phyloP scores from a whole-genome alignment of 2,329 filamentous ascomycete genomes.

The Thelonectria rubi region DNA sequence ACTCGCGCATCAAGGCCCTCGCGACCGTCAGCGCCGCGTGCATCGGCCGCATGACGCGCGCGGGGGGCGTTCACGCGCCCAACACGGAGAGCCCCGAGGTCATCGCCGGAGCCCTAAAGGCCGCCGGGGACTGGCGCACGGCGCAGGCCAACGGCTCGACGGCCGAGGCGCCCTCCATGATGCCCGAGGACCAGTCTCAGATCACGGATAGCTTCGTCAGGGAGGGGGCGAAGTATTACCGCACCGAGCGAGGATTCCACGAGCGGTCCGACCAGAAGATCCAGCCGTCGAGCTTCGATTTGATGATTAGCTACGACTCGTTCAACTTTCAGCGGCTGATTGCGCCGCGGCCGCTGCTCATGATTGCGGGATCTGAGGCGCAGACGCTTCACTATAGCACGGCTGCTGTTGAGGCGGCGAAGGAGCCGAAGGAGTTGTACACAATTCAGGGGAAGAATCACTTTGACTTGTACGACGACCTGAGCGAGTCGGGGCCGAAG shows the following conservation, averaged over 20 bases:
- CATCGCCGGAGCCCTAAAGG: neutral
- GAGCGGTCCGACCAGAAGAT: neutral
- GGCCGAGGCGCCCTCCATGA: neutral
- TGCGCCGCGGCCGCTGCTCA: neutral
- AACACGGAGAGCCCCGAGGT: neutral
- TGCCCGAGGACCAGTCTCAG: neutral
- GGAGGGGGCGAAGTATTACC: neutral
- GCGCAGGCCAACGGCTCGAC: neutral
- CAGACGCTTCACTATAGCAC: neutral
- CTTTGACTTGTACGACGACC: conserved; percentile 6
- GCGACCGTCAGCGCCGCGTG: conserved; percentile 44
- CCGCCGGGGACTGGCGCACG: neutral
- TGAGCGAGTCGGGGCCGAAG: neutral
- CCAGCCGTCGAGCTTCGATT: neutral
- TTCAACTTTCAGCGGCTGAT: conserved; percentile 2
- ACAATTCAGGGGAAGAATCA: neutral
- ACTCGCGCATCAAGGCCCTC: conserved; percentile 48
- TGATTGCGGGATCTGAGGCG: neutral
- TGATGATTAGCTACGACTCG: neutral
- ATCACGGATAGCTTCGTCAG: neutral
- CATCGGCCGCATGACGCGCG: conserved; percentile 34
- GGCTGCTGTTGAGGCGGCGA: neutral
- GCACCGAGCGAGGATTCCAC: neutral
- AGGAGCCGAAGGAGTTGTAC: conserved; percentile 7
- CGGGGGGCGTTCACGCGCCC: neutral